Evolutionary conservation across 1,284 basidiomycete genomes (phyloP), one percentile per base, ranked within the genome.

Genomic region (Meripilus lineatus): DNA sequence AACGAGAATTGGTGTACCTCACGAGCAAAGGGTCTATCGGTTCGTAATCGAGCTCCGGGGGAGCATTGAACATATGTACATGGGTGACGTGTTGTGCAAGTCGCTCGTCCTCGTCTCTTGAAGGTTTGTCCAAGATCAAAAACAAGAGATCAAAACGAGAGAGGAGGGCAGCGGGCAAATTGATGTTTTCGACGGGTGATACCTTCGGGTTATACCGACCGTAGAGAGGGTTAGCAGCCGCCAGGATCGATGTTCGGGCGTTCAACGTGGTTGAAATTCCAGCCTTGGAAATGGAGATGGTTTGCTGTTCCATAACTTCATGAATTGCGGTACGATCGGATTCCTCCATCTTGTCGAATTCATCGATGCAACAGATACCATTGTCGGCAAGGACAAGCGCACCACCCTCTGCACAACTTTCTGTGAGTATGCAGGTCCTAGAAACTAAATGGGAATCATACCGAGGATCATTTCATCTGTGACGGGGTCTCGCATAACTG

Each of bases 291-390:
- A 99, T 99, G 2, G 93, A 97, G 51, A 99, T 99, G 2, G 96
- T 99, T 67, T 99, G 95, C 62, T 99, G 95, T 66, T 99, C 95
- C 96, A 99, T 99, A 45, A 99, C 96, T 76, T 99, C 96, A 71
- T 99, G 96, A 51, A 99, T 99, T 11, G 96, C 93, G 1, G 96
- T 99, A 50, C 96, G 79, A 65, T 99, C 96, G 2, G 89, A 68
- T 66, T 99, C 96, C 54, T 99, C 96, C 96, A 99, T 99, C 69
- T 99, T 99, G 72, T 99, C 96, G 63, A 99, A 99, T 63, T 99
- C 96, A 60, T 99, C 96, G 55, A 99, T 99, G 66, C 95, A 99
- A 69, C 94, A 97, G 59, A 99, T 99, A 25, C 96, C 96, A 56
- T 99, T 99, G 67, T 99, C 96, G 3, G 96, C 96, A 21, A 99